A percentile compares a stretch with the other conserved stretches of the same genome.
Conservation (phyloP, 495 filamentous ascomycete species). For the Peziza echinospora region DNA sequence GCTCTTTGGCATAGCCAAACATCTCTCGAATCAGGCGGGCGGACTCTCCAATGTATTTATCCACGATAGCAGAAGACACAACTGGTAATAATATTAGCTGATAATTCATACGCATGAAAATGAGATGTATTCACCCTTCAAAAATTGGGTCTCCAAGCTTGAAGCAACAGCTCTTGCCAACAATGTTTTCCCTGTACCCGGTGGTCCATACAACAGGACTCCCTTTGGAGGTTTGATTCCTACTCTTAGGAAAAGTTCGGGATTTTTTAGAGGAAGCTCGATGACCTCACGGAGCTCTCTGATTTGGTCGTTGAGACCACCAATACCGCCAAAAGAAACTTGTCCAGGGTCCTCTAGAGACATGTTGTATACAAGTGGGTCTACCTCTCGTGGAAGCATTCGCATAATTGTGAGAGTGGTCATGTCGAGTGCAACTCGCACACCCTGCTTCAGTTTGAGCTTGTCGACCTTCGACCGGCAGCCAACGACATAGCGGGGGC, state of each 20-base stretch:
- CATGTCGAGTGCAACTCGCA: slow-evolving; percentile 96
- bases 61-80: slow-evolving; percentile 97
- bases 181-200: slow-evolving; percentile 87
- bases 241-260: slow-evolving; percentile 86
- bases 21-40: slow-evolving; percentile 95
- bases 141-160: slow-evolving; percentile 92
- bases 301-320: slow-evolving; percentile 97
- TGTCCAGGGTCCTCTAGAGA: slow-evolving; percentile 95
- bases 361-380: slow-evolving; percentile 99
- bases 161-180: slow-evolving; percentile 90
- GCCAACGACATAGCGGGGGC: slow-evolving; percentile 93
- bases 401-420: slow-evolving; percentile 99
- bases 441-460: slow-evolving; percentile 88
- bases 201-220: slow-evolving; percentile 91
- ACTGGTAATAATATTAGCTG: slow-evolving; percentile 32
- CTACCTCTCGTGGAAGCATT: slow-evolving; percentile 96
- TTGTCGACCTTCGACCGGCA: slow-evolving; percentile 98
- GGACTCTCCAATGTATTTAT: slow-evolving; percentile 99
- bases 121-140: slow-evolving; percentile 47
- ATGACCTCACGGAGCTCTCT: slow-evolving; percentile 95
- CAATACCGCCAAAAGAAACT: slow-evolving; percentile 96
- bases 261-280: slow-evolving; percentile 94
- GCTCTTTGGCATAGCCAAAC: slow-evolving; percentile 99
- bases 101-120: slow-evolving; percentile 5
- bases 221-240: slow-evolving; percentile 99